These are phyloP conservation scores for Dysphania ambrosioides DNA, from an alignment of 148 eudicot genomes.

Conservation along the genomic window DNA sequence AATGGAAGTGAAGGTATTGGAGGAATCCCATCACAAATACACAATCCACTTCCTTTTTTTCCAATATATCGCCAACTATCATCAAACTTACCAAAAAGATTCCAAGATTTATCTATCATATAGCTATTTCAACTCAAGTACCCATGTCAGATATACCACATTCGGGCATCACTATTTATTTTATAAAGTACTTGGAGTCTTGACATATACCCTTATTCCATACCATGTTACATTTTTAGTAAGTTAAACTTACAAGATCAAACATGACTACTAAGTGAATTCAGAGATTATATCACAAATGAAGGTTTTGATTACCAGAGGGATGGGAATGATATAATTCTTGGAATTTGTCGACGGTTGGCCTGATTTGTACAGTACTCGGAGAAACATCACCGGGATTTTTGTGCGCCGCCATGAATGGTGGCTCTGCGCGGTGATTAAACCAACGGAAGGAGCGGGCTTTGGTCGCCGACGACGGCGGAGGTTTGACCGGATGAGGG, in stretches of 20 bases:
- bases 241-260: neutral
- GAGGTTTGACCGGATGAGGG: neutral
- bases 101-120: too few relatives aligned
- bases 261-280: neutral
- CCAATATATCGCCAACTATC: too few relatives aligned
- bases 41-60: too few relatives aligned
- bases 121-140: too few relatives aligned
- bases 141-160: too few relatives aligned
- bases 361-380: neutral
- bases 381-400: neutral
- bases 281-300: too few relatives aligned
- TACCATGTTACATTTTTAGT: too few relatives aligned
- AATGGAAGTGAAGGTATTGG: too few relatives aligned
- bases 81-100: too few relatives aligned
- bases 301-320: slow-evolving; percentile 14
- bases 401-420: slow-evolving; percentile 25
- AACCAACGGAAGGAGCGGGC: neutral
- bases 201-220: neutral
- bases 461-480: neutral
- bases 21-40: too few relatives aligned
- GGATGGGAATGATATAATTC: slow-evolving; percentile 18
- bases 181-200: too few relatives aligned
- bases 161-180: too few relatives aligned
- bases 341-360: slow-evolving; percentile 10
- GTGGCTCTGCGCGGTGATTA: neutral